phyloP scores from a whole-genome alignment of 495 filamentous ascomycete genomes.

The Physcia stellaris region DNA sequence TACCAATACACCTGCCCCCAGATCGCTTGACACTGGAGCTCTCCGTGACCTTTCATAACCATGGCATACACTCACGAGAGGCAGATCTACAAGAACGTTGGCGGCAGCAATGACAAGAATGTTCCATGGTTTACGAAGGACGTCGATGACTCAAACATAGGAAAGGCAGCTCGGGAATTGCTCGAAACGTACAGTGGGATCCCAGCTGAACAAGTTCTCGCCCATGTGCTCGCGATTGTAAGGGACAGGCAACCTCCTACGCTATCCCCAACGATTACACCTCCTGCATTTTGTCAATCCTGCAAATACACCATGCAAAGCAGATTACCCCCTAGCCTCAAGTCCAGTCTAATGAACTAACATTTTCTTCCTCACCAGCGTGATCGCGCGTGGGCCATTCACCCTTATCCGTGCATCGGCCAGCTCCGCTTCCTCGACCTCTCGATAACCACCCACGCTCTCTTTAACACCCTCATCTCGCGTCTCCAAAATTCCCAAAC shows the following conservation, averaged over 20 bases:
- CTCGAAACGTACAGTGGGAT: slow-evolving; percentile 36
- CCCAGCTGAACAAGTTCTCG: slow-evolving; percentile 26
- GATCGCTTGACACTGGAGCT: too few relatives aligned
- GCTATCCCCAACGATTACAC: not conserved
- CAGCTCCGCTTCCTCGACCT: slow-evolving; percentile 39
- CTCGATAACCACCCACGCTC: slow-evolving; percentile 18
- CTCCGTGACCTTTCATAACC: too few relatives aligned
- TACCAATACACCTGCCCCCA: too few relatives aligned
- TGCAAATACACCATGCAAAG: too few relatives aligned
- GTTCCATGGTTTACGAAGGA: slow-evolving; percentile 3
- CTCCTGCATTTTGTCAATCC: not conserved
- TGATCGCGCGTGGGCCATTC: slow-evolving; percentile 23
- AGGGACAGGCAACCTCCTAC: slow-evolving; percentile 5
- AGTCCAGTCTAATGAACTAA: not conserved
- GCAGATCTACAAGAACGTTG: too few relatives aligned
- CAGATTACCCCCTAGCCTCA: not conserved
- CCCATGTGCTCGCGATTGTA: slow-evolving; percentile 35
- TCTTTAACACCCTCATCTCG: slow-evolving; percentile 27
- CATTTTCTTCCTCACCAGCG: slow-evolving; percentile 14
- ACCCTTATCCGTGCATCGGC: slow-evolving; percentile 39
- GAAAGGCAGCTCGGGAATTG: slow-evolving; percentile 16
- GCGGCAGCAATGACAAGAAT: not conserved
- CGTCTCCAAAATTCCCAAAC: slow-evolving; percentile 23
- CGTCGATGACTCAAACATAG: not conserved
- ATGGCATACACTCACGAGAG: too few relatives aligned